Percentiles rank a stretch among this genome's conserved stretches.
phyloP scores from a whole-genome alignment of 257 asterid genomes.

The Solanum appendiculatum region DNA sequence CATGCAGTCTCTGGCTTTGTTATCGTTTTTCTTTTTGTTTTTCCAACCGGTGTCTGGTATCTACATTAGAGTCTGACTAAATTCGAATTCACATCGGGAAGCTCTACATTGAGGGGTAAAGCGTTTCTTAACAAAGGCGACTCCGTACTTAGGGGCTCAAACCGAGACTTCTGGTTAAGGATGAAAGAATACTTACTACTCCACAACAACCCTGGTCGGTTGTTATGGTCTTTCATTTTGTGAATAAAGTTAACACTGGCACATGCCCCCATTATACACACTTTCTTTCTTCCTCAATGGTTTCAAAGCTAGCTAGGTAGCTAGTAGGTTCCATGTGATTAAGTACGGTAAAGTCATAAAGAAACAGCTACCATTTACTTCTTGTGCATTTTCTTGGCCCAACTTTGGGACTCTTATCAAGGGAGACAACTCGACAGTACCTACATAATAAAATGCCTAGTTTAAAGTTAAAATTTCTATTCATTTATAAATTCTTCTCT shows the following conservation, averaged over 20 bases:
- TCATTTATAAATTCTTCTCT: neutral
- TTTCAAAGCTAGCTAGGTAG: neutral
- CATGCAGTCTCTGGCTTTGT: constrained; percentile 19
- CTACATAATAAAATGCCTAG: neutral
- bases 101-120: too few relatives aligned
- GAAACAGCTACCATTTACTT: neutral
- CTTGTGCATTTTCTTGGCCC: neutral
- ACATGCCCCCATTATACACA: neutral
- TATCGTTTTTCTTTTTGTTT: too few relatives aligned
- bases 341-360: neutral
- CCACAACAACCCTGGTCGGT: fast-evolving
- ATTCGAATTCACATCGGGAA: fast-evolving
- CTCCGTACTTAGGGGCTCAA: too few relatives aligned
- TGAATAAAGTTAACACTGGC: neutral
- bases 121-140: too few relatives aligned
- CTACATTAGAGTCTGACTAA: too few relatives aligned
- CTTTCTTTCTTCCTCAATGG: neutral
- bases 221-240: neutral
- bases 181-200: too few relatives aligned
- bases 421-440: constrained; percentile 1
- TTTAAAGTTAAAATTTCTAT: neutral
- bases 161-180: too few relatives aligned
- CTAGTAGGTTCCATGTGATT: constrained; percentile 22
- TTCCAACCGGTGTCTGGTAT: too few relatives aligned
- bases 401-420: neutral